These are phyloP conservation scores for Hypoxylon rubiginosum DNA, from an alignment of 2,329 filamentous ascomycete species.

Conservation along the genomic window DNA sequence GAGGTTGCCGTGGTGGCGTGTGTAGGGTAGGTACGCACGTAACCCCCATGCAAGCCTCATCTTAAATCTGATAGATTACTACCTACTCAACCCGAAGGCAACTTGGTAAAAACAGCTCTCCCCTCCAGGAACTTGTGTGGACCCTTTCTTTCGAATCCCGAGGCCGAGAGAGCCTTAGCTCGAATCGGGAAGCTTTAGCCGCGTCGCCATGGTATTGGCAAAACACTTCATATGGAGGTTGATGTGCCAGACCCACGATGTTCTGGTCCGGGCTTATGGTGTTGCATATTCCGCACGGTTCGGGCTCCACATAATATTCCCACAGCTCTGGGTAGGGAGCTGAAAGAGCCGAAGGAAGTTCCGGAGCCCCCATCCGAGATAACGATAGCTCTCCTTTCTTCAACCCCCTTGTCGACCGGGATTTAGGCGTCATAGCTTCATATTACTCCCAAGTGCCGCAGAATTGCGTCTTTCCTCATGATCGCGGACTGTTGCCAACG, in stretches of 20 bases:
- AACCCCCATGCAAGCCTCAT: neutral
- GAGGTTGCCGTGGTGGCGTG: neutral
- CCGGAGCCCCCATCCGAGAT: slow-evolving; percentile 23
- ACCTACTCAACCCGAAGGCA: neutral
- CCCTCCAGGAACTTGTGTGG: neutral
- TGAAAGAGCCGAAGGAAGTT: slow-evolving; percentile 10
- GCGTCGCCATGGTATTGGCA: slow-evolving; percentile 7
- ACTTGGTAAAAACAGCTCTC: neutral
- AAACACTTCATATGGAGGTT: neutral
- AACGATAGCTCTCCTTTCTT: slow-evolving; percentile 8
- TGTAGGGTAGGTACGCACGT: neutral
- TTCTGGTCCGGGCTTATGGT: slow-evolving; percentile 20
- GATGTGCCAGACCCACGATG: neutral
- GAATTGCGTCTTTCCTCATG: slow-evolving; percentile 4
- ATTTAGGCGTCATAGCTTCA: slow-evolving; percentile 5
- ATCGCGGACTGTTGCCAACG: slow-evolving; percentile 36
- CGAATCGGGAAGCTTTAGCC: slow-evolving; percentile 16
- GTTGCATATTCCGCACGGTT: slow-evolving; percentile 18
- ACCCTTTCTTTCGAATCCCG: slow-evolving; percentile 7
- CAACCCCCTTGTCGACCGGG: slow-evolving; percentile 14
- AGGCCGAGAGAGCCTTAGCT: slow-evolving; percentile 13
- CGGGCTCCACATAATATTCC: slow-evolving; percentile 28
- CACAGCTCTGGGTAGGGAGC: slow-evolving; percentile 22
- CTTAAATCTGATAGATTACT: neutral
- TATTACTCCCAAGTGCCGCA: neutral